Percentiles rank a stretch among this genome's conserved stretches.
Evolutionary conservation across 805 yeast species (phyloP).

Genomic region (Metschnikowia kofuensis): DNA sequence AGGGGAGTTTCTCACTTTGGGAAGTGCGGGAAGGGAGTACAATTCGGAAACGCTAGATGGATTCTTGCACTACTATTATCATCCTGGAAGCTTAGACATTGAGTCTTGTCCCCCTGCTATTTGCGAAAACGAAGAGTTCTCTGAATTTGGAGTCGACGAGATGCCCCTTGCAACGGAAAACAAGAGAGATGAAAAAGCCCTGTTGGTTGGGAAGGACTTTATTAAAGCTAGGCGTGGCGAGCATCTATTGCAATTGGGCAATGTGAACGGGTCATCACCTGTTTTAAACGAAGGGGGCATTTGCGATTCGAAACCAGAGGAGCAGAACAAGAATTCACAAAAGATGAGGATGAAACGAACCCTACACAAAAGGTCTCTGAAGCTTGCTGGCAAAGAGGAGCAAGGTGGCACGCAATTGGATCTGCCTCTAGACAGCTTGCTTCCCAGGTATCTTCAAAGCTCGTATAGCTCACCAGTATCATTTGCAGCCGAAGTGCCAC

Average conservation of each 20-base stretch:
- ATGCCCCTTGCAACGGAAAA: neutral
- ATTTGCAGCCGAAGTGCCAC: neutral
- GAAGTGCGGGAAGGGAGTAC: conserved; percentile 4
- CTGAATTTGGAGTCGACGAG: neutral
- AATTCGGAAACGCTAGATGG: conserved; percentile 12
- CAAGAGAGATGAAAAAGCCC: neutral
- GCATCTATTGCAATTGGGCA: neutral
- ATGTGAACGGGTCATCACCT: neutral
- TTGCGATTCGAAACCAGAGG: neutral
- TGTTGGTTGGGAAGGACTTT: neutral
- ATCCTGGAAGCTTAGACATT: conserved; percentile 5
- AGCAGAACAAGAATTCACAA: neutral
- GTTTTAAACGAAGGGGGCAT: neutral
- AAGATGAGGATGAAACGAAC: neutral
- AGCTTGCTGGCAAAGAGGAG: neutral
- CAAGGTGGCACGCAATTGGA: neutral
- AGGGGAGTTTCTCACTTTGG: conserved; percentile 32
- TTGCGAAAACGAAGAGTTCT: neutral
- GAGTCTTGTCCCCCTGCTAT: conserved; percentile 8
- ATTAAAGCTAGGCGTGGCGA: neutral
- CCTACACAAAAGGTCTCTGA: neutral
- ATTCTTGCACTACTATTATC: conserved; percentile 11
- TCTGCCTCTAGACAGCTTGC: conserved; percentile 7
- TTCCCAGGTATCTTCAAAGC: conserved; percentile 7
- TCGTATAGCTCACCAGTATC: conserved; percentile 8